Conservation (phyloP, 257 asterid genomes). For the Solanum chiquidenum region DNA sequence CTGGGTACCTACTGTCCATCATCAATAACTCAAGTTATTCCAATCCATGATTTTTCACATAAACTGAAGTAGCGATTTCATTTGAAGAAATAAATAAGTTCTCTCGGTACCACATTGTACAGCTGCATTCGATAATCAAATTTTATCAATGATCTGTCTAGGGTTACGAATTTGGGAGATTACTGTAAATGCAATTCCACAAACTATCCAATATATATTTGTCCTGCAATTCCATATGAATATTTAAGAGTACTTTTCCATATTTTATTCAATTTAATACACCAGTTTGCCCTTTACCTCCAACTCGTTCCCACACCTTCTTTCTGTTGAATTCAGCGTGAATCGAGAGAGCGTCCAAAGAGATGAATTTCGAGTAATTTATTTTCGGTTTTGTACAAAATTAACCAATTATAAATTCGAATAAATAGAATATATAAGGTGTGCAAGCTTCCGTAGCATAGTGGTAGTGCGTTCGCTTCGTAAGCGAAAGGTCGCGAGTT, state of each 20-base stretch:
- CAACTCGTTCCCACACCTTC: background rate
- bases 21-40: background rate
- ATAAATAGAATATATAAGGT: too few relatives aligned
- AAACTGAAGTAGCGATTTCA: background rate
- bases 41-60: background rate
- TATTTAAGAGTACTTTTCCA: background rate
- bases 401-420: background rate
- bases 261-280: background rate
- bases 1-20: background rate
- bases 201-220: background rate
- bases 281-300: background rate
- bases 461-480: conserved; percentile 99
- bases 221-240: background rate
- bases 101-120: background rate
- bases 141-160: background rate
- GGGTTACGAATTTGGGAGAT: background rate
- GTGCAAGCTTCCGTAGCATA: conserved; percentile 58
- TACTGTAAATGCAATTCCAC: background rate
- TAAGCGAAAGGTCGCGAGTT: conserved; percentile 99
- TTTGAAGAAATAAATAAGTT: background rate
- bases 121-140: background rate
- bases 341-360: background rate
- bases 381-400: too few relatives aligned
- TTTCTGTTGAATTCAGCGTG: background rate
- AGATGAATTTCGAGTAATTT: background rate